phyloP scores from a whole-genome alignment of 768 basidiomycete species.

The Suillus cothurnatus region DNA sequence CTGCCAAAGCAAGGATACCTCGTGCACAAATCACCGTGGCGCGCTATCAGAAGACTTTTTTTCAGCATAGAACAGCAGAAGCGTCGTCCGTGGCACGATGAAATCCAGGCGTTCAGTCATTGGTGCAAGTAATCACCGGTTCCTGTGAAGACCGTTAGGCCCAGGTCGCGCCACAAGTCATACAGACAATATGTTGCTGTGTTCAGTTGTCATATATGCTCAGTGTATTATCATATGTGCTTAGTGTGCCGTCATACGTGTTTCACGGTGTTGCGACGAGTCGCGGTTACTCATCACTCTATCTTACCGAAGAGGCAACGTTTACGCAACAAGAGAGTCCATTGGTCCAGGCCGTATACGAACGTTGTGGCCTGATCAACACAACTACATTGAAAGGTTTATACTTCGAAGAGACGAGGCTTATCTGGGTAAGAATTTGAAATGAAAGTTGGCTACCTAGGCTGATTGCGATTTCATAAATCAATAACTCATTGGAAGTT shows the following conservation, averaged over 20 bases:
- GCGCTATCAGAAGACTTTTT: constrained; percentile 6
- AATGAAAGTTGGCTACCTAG: neutral
- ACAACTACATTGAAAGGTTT: neutral
- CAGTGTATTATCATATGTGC: neutral
- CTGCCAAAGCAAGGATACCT: constrained; percentile 5
- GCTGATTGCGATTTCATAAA: constrained; percentile 7
- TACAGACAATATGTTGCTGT: neutral
- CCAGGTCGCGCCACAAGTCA: neutral
- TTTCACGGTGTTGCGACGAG: neutral
- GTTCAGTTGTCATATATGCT: neutral
- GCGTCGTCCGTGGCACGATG: neutral
- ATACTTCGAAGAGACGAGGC: neutral
- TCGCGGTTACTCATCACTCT: neutral
- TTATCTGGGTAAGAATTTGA: constrained; percentile 4
- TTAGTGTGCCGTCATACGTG: neutral
- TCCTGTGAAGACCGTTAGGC: neutral
- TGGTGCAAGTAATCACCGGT: constrained; percentile 9
- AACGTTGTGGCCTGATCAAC: neutral
- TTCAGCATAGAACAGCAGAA: constrained; percentile 3
- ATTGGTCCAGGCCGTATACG: neutral
- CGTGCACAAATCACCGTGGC: constrained; percentile 6
- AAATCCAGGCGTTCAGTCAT: neutral
- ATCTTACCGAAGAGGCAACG: neutral
- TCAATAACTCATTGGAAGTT: constrained; percentile 3
- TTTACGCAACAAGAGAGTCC: neutral